Conservation (phyloP, 2,329 filamentous ascomycete species). For the Leptographium lundbergii region DNA sequence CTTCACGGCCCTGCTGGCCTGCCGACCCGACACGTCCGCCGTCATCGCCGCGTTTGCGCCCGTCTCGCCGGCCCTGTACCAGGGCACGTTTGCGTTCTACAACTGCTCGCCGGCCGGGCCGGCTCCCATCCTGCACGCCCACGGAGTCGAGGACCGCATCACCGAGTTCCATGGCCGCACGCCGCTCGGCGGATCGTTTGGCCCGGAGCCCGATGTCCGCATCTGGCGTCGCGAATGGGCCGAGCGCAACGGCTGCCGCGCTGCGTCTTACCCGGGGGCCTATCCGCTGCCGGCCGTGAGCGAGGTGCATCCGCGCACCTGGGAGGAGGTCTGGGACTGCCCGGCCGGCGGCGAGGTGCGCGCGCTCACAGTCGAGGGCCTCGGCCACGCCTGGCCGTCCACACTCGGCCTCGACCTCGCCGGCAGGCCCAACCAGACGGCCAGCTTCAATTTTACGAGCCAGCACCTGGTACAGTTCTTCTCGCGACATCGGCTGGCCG, state of each 20-base stretch:
- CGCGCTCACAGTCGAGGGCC: conserved; percentile 3
- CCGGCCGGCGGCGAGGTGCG: conserved; percentile 5
- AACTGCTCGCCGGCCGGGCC: conserved; percentile 6
- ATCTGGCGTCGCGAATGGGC: conserved; percentile 7
- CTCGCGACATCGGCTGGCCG: conserved; percentile 1
- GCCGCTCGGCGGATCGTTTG: conserved; percentile 5
- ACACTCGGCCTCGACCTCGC: conserved; percentile 5
- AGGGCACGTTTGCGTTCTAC: conserved; percentile 6
- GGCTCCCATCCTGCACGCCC: conserved; percentile 5
- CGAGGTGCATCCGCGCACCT: conserved; percentile 4
- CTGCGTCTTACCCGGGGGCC: neutral
- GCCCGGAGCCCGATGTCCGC: conserved; percentile 7
- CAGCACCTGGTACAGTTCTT: conserved; percentile 9
- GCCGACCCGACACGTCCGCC: conserved; percentile 7
- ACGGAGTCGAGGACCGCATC: conserved; percentile 7
- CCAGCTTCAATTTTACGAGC: conserved; percentile 7
- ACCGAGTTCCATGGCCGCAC: conserved; percentile 6
- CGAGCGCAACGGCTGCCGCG: conserved; percentile 6
- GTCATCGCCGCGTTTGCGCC: conserved; percentile 8
- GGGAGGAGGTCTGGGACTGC: conserved; percentile 8
- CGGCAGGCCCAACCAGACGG: conserved; percentile 6
- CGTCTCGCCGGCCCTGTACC: conserved; percentile 7
- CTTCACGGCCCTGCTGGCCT: conserved; percentile 7
- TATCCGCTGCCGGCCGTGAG: conserved; percentile 1
- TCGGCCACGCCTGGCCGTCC: conserved; percentile 7